Base-by-base conservation (phyloP, 441 rosid species). In the Flueggea neowawraea region DNA sequence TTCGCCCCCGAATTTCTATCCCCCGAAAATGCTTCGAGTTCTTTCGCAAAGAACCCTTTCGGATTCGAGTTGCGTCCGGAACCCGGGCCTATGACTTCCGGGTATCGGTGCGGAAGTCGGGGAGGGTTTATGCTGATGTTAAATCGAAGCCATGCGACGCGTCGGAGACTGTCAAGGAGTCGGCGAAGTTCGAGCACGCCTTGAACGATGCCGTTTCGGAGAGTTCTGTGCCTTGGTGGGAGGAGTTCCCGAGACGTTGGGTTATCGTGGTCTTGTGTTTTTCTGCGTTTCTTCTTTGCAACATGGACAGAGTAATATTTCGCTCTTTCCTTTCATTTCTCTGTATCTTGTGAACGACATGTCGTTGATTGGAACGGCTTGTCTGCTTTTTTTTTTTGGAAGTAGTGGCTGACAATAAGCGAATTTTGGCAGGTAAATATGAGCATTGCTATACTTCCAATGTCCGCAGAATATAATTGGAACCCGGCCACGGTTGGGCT, bases 381-480 rank as follows among this genome's bases (percentile, higher is more conserved):
- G 22, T n/a, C 16, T 10, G 31, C 12, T n/a, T 53, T 53, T 16
- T 10, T n/a, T n/a, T 11, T 17, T 51, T 51, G 15, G 9, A 51
- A 51, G 9, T 51, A 3, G 9, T 14, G 16, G 15, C 28, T 51
- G 54, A 53, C 6, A 16, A 10, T 53, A 22, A 22, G 55, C 10
- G 11, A 6, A 14, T 0, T 10, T 45, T 74, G 71, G 70, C 89
- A 90, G 98, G 98, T 93, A 63, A 93, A 93, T 53, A 93, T 90
- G 96, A 93, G 97, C 73, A 90, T 93, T 55, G 98, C 96, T 0
- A 90, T 93, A 79, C 97, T 93, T 72, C 98, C 97, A 31, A 90
- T 90, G 96, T 86, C 98, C 13, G 91, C 96, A 2, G 96, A 93
- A 70, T 84, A 11, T 68, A 80, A 86, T 63, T 90, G 98, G 97